A percentile compares a stretch with the other conserved stretches of the same genome.
phyloP scores from a whole-genome alignment of 176 grass and related monocot species.

The Elaeis guineensis region DNA sequence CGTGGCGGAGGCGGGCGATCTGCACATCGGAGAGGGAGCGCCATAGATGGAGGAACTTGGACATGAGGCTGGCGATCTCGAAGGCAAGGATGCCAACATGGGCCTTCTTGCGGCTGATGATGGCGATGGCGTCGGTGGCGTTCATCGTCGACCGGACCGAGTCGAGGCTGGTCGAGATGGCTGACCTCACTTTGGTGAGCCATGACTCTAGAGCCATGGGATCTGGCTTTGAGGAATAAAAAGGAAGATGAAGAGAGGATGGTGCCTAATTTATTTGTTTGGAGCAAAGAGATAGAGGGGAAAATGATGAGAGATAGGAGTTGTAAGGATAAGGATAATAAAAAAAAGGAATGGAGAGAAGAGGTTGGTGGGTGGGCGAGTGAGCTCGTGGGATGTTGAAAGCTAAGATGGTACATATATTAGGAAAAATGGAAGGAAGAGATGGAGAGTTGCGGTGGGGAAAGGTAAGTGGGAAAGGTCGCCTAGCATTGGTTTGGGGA shows the following conservation, averaged over 20 bases:
- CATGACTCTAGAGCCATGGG: constrained; percentile 71
- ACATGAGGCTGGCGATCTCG: constrained; percentile 63
- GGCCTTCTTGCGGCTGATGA: not conserved
- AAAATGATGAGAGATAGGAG: too few species aligned
- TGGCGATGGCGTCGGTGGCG: not conserved
- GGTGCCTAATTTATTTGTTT: too few species aligned
- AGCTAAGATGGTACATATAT: too few species aligned
- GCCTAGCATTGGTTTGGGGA: too few species aligned
- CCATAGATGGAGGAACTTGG: constrained; percentile 63
- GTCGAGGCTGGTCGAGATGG: constrained; percentile 30
- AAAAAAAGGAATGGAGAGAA: too few species aligned
- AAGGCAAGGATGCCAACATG: constrained; percentile 68
- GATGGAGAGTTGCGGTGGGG: too few species aligned
- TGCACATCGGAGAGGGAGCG: constrained; percentile 47
- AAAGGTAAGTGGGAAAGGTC: too few species aligned
- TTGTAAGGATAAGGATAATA: too few species aligned
- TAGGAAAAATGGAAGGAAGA: too few species aligned
- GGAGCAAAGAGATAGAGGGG: too few species aligned
- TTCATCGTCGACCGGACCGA: constrained; percentile 9
- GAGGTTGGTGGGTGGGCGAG: too few species aligned
- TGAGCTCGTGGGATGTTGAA: too few species aligned
- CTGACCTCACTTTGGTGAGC: constrained; percentile 61
- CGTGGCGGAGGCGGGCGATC: constrained; percentile 42
- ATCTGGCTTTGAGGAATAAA: constrained; percentile 6
- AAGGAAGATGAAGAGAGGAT: not conserved